A percentile compares a stretch with the other conserved stretches of the same genome.
Conservation (phyloP, 305 asterid species). For the Fraxinus greggii region DNA sequence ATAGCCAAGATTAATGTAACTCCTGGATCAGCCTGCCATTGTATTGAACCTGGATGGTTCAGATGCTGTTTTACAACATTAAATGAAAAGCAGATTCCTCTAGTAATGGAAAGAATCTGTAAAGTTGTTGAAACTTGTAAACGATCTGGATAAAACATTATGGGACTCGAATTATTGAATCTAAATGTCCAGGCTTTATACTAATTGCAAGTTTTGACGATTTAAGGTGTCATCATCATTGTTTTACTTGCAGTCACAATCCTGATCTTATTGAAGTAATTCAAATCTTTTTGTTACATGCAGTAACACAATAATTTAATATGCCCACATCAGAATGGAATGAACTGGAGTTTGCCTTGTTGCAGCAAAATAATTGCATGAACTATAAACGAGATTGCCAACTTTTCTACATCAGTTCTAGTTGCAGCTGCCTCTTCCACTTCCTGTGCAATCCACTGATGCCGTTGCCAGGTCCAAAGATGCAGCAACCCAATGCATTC, state of each 20-base stretch:
- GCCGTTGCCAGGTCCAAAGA: slow-evolving; percentile 45
- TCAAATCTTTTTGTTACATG: slow-evolving; percentile 25
- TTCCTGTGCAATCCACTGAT: slow-evolving; percentile 43
- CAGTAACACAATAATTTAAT: slow-evolving; percentile 19
- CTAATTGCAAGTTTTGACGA: slow-evolving; percentile 22
- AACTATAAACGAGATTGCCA: neutral
- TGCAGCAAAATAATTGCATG: neutral
- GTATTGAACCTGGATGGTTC: slow-evolving; percentile 98
- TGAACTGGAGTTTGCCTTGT: neutral
- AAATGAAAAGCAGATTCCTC: slow-evolving; percentile 54
- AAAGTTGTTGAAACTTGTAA: slow-evolving; percentile 67
- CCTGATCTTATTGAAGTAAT: slow-evolving; percentile 10
- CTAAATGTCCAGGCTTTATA: slow-evolving; percentile 31
- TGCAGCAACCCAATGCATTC: slow-evolving; percentile 49
- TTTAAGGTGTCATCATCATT: slow-evolving; percentile 4
- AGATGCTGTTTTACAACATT: slow-evolving; percentile 77
- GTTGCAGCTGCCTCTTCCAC: slow-evolving; percentile 68
- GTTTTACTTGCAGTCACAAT: slow-evolving; percentile 2
- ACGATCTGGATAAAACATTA: slow-evolving; percentile 44
- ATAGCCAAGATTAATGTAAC: slow-evolving; percentile 70
- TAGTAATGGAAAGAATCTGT: slow-evolving; percentile 63
- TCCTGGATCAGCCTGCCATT: slow-evolving; percentile 94
- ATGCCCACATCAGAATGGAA: slow-evolving; percentile 24
- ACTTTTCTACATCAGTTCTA: slow-evolving; percentile 45
- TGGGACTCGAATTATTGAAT: slow-evolving; percentile 20